Base-by-base conservation (phyloP, 2,329 filamentous ascomycete species). In the Clarireedia paspali region DNA sequence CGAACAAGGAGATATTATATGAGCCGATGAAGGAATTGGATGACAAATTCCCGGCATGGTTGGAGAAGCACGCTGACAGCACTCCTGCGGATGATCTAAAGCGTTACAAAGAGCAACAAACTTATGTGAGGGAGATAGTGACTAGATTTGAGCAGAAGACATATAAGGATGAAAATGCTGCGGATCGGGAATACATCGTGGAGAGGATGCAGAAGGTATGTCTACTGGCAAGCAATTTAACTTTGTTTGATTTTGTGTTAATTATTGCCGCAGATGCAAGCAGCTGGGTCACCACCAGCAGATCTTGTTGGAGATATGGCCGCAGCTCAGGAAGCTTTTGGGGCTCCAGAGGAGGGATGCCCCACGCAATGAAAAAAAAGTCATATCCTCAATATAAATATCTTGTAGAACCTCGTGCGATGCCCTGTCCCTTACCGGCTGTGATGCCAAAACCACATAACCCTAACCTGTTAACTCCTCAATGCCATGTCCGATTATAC, bases 21-120 rank as follows among this genome's bases (percentile, higher is more conserved):
- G 92, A 99, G 74, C 94, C 94, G 2, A 96, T 99, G 91, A 96
- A 96, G 75, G 94, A 99, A 73, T 76, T 99, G 48, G 76, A 95
- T 70, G 87, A 89, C 53, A 97, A 96, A 72, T 99, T 94, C 68
- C 92, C 91, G 0, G 83, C 74, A 2, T 99, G 94, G 92, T 78
- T 99, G 70, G 80, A 81, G 65, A 86, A 88, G 73, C 92, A 96
- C 70, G 77, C 77, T 63, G 79, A 74, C 42, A 83, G 76, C 24
- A 84, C 83, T 51, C 73, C 84, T 2, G 72, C 79, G 51, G 89
- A 88, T 49, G 92, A 97, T 66, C 70, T 91, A 68, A 82, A 83
- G 68, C 77, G 91, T 57, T 97, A 95, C 70, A 79, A 88, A 70
- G 83, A 87, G 70, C 94, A 99, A 73, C 84, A 89, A 68, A 73